Percentiles rank a stretch among this genome's conserved stretches.
Conservation (phyloP, 192 early-diverging fungal species). For the Coemansia sp. region DNA sequence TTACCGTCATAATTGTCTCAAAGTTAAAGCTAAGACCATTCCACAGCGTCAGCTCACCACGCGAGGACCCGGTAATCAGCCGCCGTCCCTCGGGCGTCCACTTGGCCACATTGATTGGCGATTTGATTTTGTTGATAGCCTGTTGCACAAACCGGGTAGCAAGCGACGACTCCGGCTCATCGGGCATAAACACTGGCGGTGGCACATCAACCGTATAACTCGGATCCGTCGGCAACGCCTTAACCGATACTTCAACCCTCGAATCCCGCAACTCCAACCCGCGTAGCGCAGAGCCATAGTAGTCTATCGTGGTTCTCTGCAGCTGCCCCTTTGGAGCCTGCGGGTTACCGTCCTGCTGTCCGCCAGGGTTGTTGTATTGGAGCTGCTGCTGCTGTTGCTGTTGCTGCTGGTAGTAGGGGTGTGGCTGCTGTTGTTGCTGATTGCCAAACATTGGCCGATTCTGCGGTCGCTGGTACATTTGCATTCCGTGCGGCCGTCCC, state of each 20-base stretch:
- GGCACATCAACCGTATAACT: conserved; percentile 47
- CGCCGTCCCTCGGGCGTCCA: conserved; percentile 97
- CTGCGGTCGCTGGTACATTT: conserved; percentile 10
- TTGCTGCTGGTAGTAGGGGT: conserved; percentile 11
- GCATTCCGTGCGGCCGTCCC: conserved; percentile 12
- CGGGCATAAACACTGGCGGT: conserved; percentile 56
- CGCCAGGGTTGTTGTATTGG: conserved; percentile 6
- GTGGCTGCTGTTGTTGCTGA: neutral
- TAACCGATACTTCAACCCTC: conserved; percentile 12
- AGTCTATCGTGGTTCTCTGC: conserved; percentile 92
- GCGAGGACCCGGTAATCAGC: conserved; percentile 89
- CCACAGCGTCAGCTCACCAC: conserved; percentile 97
- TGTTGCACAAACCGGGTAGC: conserved; percentile 36
- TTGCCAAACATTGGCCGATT: conserved; percentile 4
- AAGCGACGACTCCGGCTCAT: conserved; percentile 42
- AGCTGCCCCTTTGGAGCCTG: conserved; percentile 86
- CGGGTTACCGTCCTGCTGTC: conserved; percentile 52
- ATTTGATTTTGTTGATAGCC: conserved; percentile 83
- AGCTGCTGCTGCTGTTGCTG: conserved; percentile 23
- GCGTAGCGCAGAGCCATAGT: conserved; percentile 76
- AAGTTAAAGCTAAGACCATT: conserved; percentile 98
- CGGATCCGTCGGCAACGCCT: conserved; percentile 29
- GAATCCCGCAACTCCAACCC: conserved; percentile 55
- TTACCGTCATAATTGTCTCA: conserved; percentile 89
- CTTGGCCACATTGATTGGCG: conserved; percentile 90